Conservation (phyloP, 768 basidiomycete species). For the Pisolithus tinctorius region DNA sequence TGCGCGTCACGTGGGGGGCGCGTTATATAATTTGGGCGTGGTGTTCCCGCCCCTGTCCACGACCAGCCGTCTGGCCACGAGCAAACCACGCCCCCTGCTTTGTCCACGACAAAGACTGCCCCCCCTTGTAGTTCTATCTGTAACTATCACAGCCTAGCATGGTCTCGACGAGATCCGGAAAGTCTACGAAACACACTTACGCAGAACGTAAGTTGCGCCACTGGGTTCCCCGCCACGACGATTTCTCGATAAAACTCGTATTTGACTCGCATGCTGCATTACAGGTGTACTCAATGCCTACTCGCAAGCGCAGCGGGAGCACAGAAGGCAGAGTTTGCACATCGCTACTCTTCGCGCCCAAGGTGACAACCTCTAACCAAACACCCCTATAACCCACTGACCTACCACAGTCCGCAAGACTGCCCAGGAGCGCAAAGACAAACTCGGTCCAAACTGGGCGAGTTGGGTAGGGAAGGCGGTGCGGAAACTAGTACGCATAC, state of each 20-base stretch:
- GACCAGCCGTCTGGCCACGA: background rate
- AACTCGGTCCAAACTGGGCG: conserved; percentile 43
- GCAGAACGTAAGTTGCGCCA: conserved; percentile 34
- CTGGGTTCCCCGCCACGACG: background rate
- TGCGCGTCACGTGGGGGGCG: conserved; percentile 4
- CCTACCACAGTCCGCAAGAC: conserved; percentile 37
- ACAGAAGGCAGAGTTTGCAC: conserved; percentile 39
- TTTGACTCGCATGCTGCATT: background rate
- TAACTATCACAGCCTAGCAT: conserved; percentile 10
- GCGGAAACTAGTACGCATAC: conserved; percentile 33
- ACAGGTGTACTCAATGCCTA: conserved; percentile 44
- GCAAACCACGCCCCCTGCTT: background rate
- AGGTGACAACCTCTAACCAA: conserved; percentile 21
- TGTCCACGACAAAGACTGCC: background rate
- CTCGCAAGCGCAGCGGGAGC: conserved; percentile 37
- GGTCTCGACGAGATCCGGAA: conserved; percentile 26
- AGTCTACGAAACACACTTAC: conserved; percentile 30
- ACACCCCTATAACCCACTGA: background rate
- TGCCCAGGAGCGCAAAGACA: conserved; percentile 37
- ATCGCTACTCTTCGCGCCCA: conserved; percentile 41
- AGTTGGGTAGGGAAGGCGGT: conserved; percentile 42
- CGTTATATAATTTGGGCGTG: conserved; percentile 6
- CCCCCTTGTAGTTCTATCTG: background rate
- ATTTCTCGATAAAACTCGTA: background rate
- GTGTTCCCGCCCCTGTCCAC: conserved; percentile 4